Base-by-base conservation (phyloP, 169 alveolate genomes). In the Plasmodium falciparum region DNA sequence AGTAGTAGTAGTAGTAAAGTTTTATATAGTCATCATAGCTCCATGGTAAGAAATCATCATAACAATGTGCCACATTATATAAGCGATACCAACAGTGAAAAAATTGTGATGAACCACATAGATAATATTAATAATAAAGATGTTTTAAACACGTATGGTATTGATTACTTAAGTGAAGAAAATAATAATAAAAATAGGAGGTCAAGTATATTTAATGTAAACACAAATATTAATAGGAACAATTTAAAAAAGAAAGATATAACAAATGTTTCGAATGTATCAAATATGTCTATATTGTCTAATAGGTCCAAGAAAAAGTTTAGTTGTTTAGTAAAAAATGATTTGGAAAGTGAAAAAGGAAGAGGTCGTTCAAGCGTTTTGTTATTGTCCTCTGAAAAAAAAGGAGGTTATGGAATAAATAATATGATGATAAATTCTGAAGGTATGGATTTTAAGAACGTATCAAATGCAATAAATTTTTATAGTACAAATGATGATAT, bases 81-180 rank as follows among this genome's bases (percentile, higher is more conserved):
- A 80, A 70, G 54, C 3, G 90, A 80, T 47, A 80, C 90, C 9
- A 67, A 69, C 26, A 80, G 90, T 73, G 90, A 80, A 52, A 54
- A 69, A 71, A 66, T 61, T 13, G 5, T 76, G 73, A 39, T 52
- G 62, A 78, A 78, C 49, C 26, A 47, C 45, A 13, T 61, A 62
- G 62, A 11, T 65, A 29, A 66, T 29, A 8, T 33, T 49, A 76
- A 56, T 15, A 69, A 80, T 29, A 80, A 47, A 47, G 90, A 80
- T 26, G 8, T 67, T 24, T 67, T 69, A 15, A 59, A 80, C 17
- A 15, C 83, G 9, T 54, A 80, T 56, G 33, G 65, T 15, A 11
- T 58, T 26, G 90, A 80, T 8, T 12, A 59, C 33, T 50, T 62
- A 15, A 80, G 83, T 70, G 90, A 80, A 49, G 85, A 80, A 29